Conservation (phyloP, 768 basidiomycete species). For the Neoboletus subvelutipes region DNA sequence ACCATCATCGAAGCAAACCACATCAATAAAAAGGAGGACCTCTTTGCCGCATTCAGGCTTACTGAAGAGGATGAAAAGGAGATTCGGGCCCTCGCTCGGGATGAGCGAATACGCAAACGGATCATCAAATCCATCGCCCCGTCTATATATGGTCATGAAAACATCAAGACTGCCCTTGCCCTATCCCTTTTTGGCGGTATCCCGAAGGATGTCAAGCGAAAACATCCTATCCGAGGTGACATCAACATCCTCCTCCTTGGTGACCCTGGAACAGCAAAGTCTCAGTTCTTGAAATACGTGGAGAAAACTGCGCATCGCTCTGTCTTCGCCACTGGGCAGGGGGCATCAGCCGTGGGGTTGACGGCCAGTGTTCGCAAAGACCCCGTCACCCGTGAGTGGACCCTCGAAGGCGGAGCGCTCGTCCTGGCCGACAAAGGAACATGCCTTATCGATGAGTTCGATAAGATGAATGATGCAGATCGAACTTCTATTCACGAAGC, state of each 20-base stretch:
- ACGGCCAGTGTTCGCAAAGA: slow-evolving; percentile 99
- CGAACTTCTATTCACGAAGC: slow-evolving; percentile 99
- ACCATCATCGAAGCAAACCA: slow-evolving; percentile 98
- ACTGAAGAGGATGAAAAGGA: slow-evolving; percentile 96
- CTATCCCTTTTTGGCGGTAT: slow-evolving; percentile 94
- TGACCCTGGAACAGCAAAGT: slow-evolving; percentile 98
- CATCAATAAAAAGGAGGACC: slow-evolving; percentile 98
- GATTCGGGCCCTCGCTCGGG: slow-evolving; percentile 82
- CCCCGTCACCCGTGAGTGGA: slow-evolving; percentile 97
- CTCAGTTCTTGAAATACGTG: slow-evolving; percentile 97
- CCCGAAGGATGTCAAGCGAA: slow-evolving; percentile 93
- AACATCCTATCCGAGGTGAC: slow-evolving; percentile 94
- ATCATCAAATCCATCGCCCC: slow-evolving; percentile 99
- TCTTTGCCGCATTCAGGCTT: slow-evolving; percentile 96
- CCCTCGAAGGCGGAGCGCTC: slow-evolving; percentile 94
- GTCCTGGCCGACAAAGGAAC: slow-evolving; percentile 99
- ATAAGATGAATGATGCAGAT: slow-evolving; percentile 99
- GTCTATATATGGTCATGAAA: slow-evolving; percentile 98
- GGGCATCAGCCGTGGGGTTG: slow-evolving; percentile 96
- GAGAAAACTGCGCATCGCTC: slow-evolving; percentile 98
- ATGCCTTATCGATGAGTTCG: slow-evolving; percentile 98
- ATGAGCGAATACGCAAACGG: slow-evolving; percentile 94
- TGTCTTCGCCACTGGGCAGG: slow-evolving; percentile 98
- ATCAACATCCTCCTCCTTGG: slow-evolving; percentile 96
- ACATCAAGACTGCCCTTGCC: slow-evolving; percentile 97